phyloP scores from a whole-genome alignment of 2,329 filamentous ascomycete genomes.

The Xylariaceae sp. region DNA sequence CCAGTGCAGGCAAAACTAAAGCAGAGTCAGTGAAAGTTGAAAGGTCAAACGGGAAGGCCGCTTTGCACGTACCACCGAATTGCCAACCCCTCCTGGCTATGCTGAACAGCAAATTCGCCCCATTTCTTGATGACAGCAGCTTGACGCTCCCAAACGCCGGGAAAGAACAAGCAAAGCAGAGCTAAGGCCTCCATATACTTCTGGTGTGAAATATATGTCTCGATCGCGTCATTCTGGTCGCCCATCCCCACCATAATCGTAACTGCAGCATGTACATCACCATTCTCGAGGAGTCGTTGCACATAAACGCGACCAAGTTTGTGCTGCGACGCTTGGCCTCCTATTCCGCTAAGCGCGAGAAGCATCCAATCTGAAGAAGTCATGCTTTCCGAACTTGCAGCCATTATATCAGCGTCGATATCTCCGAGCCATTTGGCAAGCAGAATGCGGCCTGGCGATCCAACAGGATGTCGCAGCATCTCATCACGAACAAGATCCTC shows the following conservation, averaged over 20 bases:
- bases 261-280: slow-evolving; percentile 85
- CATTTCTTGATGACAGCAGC: slow-evolving; percentile 85
- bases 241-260: slow-evolving; percentile 90
- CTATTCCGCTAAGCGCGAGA: slow-evolving; percentile 83
- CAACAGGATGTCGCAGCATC: slow-evolving; percentile 63
- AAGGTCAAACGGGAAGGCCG: not conserved
- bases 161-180: slow-evolving; percentile 75
- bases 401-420: slow-evolving; percentile 73
- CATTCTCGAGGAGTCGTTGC: slow-evolving; percentile 80
- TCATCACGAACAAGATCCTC: slow-evolving; percentile 80
- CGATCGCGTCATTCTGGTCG: slow-evolving; percentile 89
- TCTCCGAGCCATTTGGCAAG: slow-evolving; percentile 91
- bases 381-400: slow-evolving; percentile 76
- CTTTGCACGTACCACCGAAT: slow-evolving; percentile 63
- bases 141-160: slow-evolving; percentile 85
- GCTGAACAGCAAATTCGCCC: slow-evolving; percentile 85
- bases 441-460: slow-evolving; percentile 73
- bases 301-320: slow-evolving; percentile 88
- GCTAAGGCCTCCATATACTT: slow-evolving; percentile 90
- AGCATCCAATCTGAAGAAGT: slow-evolving; percentile 97
- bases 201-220: slow-evolving; percentile 89
- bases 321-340: slow-evolving; percentile 70
- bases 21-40: slow-evolving; percentile 14
- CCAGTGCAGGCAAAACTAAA: slow-evolving; percentile 79
- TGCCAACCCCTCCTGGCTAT: slow-evolving; percentile 82